These are phyloP conservation scores for Penicillium sp. DNA, from an alignment of 2,329 filamentous ascomycete species.

Conservation along the genomic window DNA sequence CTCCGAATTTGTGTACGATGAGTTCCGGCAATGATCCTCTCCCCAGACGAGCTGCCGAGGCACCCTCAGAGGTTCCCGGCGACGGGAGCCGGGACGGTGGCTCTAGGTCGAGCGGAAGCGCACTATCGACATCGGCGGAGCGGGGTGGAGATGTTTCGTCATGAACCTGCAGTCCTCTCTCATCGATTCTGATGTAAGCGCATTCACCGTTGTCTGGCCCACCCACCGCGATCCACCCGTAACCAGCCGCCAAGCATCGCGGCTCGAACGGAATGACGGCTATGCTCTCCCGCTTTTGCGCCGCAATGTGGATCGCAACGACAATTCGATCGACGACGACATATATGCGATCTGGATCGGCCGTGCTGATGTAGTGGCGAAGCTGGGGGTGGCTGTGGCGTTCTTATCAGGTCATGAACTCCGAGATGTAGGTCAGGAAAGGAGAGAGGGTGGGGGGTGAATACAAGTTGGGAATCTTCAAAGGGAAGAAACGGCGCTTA, in stretches of 20 bases:
- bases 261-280: conserved; percentile 70
- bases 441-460: conserved; percentile 32
- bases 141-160: conserved; percentile 38
- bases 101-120: conserved; percentile 55
- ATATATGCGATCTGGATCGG: conserved; percentile 75
- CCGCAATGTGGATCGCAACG: conserved; percentile 68
- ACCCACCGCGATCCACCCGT: conserved; percentile 88
- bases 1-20: conserved; percentile 60
- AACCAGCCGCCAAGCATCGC: conserved; percentile 82
- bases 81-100: conserved; percentile 25
- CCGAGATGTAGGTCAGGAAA: neutral
- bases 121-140: conserved; percentile 55
- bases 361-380: conserved; percentile 82
- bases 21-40: conserved; percentile 43
- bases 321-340: conserved; percentile 79
- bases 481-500: conserved; percentile 66
- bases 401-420: conserved; percentile 12
- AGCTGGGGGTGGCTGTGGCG: conserved; percentile 53
- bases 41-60: conserved; percentile 16
- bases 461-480: conserved; percentile 66
- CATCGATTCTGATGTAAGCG: conserved; percentile 67
- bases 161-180: conserved; percentile 37
- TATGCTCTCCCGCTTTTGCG: conserved; percentile 70
- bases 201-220: conserved; percentile 84
- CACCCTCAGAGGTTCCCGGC: conserved; percentile 21